Conservation (phyloP, 139 green algal genomes). For the Coelastrella sp. region DNA sequence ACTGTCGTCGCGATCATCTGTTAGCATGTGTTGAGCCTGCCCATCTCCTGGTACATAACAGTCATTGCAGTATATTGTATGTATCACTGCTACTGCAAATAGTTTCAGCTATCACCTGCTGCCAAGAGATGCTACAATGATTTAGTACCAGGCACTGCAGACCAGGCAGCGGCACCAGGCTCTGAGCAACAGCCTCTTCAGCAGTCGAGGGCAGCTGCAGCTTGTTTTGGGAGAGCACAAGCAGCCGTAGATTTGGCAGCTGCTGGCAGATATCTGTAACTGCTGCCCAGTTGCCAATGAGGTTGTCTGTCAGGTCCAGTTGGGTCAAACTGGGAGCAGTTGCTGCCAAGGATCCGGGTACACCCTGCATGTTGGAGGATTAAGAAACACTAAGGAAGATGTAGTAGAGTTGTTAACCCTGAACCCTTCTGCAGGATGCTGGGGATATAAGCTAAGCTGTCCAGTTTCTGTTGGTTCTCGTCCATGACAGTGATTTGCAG, state of each 20-base stretch:
- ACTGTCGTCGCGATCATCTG: too few species aligned
- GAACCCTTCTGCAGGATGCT: too few species aligned
- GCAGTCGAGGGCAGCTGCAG: constrained; percentile 51
- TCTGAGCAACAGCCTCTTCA: background rate
- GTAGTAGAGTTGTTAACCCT: too few species aligned
- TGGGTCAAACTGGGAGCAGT: constrained; percentile 57
- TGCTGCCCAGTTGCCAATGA: constrained; percentile 70
- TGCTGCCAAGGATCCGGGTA: constrained; percentile 31
- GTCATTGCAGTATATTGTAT: background rate
- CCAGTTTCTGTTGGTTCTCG: too few species aligned
- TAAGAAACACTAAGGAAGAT: too few species aligned
- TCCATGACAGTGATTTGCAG: too few species aligned
- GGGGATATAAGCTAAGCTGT: too few species aligned
- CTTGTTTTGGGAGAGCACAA: constrained; percentile 75
- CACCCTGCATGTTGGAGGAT: constrained; percentile 43
- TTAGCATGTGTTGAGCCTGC: too few species aligned
- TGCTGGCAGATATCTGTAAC: constrained; percentile 51
- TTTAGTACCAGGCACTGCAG: constrained; percentile 82
- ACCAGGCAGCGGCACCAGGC: constrained; percentile 34
- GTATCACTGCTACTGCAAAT: background rate
- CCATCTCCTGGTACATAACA: too few species aligned
- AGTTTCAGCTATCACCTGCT: constrained; percentile 56
- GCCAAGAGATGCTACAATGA: constrained; percentile 69
- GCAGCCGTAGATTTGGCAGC: constrained; percentile 60
- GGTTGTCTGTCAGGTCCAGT: constrained; percentile 82